Base-by-base conservation (phyloP, 495 filamentous ascomycete genomes). In the Glutinoglossum americanum region DNA sequence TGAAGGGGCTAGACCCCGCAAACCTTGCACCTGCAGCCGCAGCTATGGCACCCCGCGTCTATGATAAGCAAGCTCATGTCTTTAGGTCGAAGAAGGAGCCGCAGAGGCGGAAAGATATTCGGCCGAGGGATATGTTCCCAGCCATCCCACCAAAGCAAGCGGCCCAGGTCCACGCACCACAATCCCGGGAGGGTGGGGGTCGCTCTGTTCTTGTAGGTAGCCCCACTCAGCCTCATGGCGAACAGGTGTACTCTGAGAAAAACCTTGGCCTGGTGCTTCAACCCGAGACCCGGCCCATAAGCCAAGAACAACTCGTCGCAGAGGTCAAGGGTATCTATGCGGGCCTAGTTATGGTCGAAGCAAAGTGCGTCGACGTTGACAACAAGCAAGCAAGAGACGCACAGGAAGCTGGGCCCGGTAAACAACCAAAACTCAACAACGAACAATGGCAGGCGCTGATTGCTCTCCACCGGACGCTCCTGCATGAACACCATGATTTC, bases 401-500 rank as follows among this genome's bases (percentile, higher is more conserved):
- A 1, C 67, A 72, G 57, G 70, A 68, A 21, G 62, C 65, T 28
- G 68, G 69, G 51, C 44, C 57, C 48, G 61, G 57, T 13, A 28
- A 56, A 7, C 56, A 62, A 23, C 64, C 68, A 1, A 71, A 69
- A 35, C 68, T 88, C 1, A 76, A 73, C 51, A 70, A 74, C 51
- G 72, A 80, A 35, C 80, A 88, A 60, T 89, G 82, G 83, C 81
- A 85, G 61, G 79, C 80, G 0, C 62, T 89, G 13, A 83, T 86
- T 56, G 80, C 79, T 1, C 65, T 88, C 0, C 86, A 92, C 63
- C 70, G 80, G 11, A 85, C 83, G 0, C 66, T 90, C 1, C 68
- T 90, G 0, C 77, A 87, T 59, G 85, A 90, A 58, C 82, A 88
- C 59, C 83, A 90, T 60, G 85, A 89, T 59, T 89, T 90, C 62